Evolutionary conservation across 441 rosid genomes (phyloP).

Genomic region (Gossypium schwendimanii): DNA sequence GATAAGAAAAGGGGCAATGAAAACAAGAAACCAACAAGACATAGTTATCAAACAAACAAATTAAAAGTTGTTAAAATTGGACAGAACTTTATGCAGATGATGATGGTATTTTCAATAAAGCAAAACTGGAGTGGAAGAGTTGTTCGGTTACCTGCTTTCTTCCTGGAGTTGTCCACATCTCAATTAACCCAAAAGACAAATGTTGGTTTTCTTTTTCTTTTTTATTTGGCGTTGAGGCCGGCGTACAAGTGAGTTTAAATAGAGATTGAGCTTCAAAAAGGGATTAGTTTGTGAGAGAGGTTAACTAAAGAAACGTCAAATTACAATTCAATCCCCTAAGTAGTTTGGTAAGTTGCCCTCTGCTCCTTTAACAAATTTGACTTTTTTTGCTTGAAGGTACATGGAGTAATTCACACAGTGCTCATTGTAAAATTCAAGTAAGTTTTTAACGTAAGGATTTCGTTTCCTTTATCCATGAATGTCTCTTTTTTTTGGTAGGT

Average conservation of each 20-base stretch:
- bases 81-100: background rate
- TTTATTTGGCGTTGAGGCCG: background rate
- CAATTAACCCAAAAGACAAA: conserved; percentile 9
- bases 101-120: background rate
- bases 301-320: background rate
- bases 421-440: background rate
- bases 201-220: background rate
- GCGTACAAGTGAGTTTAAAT: background rate
- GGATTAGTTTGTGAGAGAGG: background rate
- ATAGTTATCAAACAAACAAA: background rate
- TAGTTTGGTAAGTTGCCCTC: background rate
- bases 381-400: background rate
- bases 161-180: conserved; percentile 12
- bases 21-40: no score
- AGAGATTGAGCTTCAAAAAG: background rate
- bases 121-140: background rate
- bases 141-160: conserved; percentile 17
- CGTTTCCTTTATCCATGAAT: background rate
- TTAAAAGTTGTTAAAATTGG: background rate
- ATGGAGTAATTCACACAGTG: background rate
- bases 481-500: background rate
- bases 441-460: background rate
- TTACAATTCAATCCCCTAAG: conserved; percentile 1
- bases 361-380: background rate
- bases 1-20: no score